Evolutionary conservation across 441 rosid genomes (phyloP).

Genomic region (Flueggea neowawraea): DNA sequence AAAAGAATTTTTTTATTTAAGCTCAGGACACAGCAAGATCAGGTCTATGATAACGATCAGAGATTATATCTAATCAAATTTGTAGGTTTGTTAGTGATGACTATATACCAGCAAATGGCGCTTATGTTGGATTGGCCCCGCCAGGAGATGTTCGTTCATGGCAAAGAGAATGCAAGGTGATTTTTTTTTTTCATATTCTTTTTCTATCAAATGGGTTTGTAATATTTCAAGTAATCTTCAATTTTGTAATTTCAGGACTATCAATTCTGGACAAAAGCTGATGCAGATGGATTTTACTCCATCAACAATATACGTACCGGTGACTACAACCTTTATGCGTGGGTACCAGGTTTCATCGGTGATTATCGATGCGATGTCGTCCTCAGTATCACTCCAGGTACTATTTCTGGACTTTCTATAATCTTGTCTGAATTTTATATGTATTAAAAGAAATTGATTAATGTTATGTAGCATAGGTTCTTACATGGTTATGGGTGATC

Average conservation of each 20-base stretch:
- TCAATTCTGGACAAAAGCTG: slow-evolving; percentile 64
- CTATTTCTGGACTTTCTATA: not conserved
- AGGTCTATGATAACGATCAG: not conserved
- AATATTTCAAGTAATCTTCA: not conserved
- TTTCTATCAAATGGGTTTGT: not conserved
- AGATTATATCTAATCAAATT: not conserved
- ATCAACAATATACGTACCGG: slow-evolving; percentile 33
- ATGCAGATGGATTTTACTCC: slow-evolving; percentile 43
- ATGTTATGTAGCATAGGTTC: slow-evolving; percentile 31
- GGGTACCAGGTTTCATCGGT: slow-evolving; percentile 65
- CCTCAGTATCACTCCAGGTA: slow-evolving; percentile 46
- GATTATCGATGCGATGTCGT: slow-evolving; percentile 37
- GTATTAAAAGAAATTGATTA: not conserved
- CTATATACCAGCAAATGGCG: slow-evolving; percentile 37
- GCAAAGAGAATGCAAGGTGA: slow-evolving; percentile 80
- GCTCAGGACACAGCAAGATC: no score
- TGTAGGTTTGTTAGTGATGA: slow-evolving; percentile 37
- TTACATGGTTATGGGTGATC: slow-evolving; percentile 42
- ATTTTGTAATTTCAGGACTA: slow-evolving; percentile 25
- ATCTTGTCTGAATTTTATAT: not conserved
- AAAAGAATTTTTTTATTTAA: no score
- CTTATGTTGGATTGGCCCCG: slow-evolving; percentile 64
- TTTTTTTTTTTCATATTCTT: not conserved
- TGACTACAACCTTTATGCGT: slow-evolving; percentile 48
- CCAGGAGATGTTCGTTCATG: slow-evolving; percentile 79